Evolutionary conservation across 805 yeast species (phyloP).

Genomic region (Kuraishia floccosa): DNA sequence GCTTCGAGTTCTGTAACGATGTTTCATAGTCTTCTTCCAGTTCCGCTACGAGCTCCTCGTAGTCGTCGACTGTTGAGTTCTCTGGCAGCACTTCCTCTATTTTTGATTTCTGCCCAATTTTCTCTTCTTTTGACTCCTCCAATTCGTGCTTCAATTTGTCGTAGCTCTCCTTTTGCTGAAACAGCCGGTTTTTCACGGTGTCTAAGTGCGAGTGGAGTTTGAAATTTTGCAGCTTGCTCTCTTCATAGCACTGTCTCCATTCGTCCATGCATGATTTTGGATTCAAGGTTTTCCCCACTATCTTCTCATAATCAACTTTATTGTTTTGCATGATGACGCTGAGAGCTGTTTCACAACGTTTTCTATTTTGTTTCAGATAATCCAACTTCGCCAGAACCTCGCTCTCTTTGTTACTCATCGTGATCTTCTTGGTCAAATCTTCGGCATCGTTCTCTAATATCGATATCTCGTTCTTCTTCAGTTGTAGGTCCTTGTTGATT

Average conservation of each 20-base stretch:
- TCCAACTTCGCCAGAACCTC: slow-evolving; percentile 46
- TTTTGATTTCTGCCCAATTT: slow-evolving; percentile 3
- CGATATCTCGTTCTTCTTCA: slow-evolving; percentile 23
- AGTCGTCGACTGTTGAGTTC: slow-evolving; percentile 32
- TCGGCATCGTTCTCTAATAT: slow-evolving; percentile 37
- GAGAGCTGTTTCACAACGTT: slow-evolving; percentile 9
- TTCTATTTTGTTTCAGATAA: slow-evolving; percentile 27
- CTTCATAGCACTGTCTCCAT: too few species aligned
- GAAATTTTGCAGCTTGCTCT: too few species aligned
- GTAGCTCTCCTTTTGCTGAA: background rate
- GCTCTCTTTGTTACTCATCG: slow-evolving; percentile 42
- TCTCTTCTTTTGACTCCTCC: slow-evolving; percentile 3
- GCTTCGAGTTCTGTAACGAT: slow-evolving; percentile 55
- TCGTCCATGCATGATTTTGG: background rate
- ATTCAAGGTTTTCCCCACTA: background rate
- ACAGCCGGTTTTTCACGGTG: background rate
- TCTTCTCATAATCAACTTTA: slow-evolving; percentile 1
- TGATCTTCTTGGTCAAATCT: slow-evolving; percentile 34
- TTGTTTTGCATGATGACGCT: slow-evolving; percentile 7
- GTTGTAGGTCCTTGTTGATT: slow-evolving; percentile 22
- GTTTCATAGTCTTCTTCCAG: slow-evolving; percentile 52
- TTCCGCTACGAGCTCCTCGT: slow-evolving; percentile 36
- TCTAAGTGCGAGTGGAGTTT: too few species aligned
- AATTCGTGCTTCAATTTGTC: background rate
- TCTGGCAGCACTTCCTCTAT: slow-evolving; percentile 22